Conservation (phyloP, 768 basidiomycete genomes). For the Asterophora lycoperdoides region DNA sequence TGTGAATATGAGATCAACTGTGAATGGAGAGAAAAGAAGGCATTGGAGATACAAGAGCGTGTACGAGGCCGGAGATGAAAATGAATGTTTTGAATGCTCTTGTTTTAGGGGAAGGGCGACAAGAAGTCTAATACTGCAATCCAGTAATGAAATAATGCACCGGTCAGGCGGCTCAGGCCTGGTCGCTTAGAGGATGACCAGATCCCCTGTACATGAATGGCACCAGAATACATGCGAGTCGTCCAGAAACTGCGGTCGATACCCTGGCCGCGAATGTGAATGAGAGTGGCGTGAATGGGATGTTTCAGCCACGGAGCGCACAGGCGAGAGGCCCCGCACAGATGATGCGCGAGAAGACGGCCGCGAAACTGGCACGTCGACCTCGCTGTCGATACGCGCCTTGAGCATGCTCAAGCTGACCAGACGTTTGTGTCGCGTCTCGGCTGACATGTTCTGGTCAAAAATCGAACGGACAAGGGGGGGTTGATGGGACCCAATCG, state of each 20-base stretch:
- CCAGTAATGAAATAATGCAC: neutral
- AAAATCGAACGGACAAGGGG: constrained; percentile 55
- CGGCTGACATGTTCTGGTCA: constrained; percentile 66
- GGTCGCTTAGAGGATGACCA: constrained; percentile 70
- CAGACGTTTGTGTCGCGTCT: constrained; percentile 76
- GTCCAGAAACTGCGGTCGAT: constrained; percentile 76
- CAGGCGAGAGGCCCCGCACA: constrained; percentile 47
- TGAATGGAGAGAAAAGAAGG: constrained; percentile 73
- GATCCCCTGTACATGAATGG: constrained; percentile 73
- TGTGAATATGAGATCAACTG: constrained; percentile 76
- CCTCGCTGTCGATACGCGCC: constrained; percentile 83
- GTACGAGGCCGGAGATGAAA: neutral
- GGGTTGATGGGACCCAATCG: constrained; percentile 37
- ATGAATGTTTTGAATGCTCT: no score
- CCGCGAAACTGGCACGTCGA: constrained; percentile 38
- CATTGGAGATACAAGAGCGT: constrained; percentile 28
- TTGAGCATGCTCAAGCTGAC: constrained; percentile 88
- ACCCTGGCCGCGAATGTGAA: constrained; percentile 16
- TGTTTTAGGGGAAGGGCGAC: no score
- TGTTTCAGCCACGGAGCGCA: constrained; percentile 36
- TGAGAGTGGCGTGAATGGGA: constrained; percentile 16
- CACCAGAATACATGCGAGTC: constrained; percentile 92
- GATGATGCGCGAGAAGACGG: constrained; percentile 38
- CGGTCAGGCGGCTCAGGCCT: neutral
- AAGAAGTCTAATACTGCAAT: no score